phyloP scores from a whole-genome alignment of 2,329 filamentous ascomycete species.

The Penicillium capsulatum region DNA sequence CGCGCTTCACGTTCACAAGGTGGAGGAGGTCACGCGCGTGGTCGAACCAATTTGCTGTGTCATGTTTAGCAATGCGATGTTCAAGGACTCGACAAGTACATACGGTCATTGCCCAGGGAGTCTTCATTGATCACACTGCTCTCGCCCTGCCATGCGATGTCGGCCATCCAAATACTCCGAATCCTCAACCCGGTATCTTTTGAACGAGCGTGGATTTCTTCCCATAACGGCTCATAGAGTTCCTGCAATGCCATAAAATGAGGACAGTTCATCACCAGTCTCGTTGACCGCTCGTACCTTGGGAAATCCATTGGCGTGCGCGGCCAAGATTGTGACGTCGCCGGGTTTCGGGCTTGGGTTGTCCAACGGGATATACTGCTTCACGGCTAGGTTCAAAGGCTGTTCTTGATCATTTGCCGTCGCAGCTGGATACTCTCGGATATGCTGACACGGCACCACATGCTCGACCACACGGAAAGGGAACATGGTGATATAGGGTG shows the following conservation, averaged over 20 bases:
- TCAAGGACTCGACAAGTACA: conserved; percentile 27
- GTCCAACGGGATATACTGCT: conserved; percentile 78
- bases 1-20: conserved; percentile 77
- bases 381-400: conserved; percentile 67
- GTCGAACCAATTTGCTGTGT: conserved; percentile 75
- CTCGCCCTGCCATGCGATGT: conserved; percentile 78
- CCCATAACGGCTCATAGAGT: conserved; percentile 88
- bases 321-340: conserved; percentile 78
- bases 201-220: conserved; percentile 64
- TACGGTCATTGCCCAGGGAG: conserved; percentile 78
- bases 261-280: conserved; percentile 1
- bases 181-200: conserved; percentile 63
- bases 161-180: conserved; percentile 81
- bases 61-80: conserved; percentile 15
- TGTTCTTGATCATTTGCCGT: conserved; percentile 71
- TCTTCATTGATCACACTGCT: conserved; percentile 74
- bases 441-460: conserved; percentile 67
- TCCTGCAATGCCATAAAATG: conserved; percentile 53
- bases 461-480: conserved; percentile 64
- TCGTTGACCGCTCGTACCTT: conserved; percentile 55
- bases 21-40: conserved; percentile 78
- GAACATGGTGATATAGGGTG: conserved; percentile 40
- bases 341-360: conserved; percentile 65
- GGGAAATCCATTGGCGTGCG: conserved; percentile 88
- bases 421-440: conserved; percentile 74